Evolutionary conservation across 768 basidiomycete species (phyloP).

Genomic region (Leccinum disarticulatum): DNA sequence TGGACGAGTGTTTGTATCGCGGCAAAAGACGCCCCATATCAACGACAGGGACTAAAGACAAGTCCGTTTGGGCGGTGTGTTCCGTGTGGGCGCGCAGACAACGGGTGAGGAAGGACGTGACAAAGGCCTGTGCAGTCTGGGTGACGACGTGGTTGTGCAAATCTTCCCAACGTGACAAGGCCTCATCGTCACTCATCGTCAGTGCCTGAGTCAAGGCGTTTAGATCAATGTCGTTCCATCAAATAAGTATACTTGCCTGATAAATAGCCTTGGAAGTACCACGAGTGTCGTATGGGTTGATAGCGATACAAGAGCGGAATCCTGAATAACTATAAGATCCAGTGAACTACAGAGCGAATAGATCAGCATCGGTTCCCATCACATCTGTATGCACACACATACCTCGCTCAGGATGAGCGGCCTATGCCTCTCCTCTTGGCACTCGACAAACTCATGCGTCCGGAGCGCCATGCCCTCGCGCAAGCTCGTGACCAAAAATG

Average conservation of each 20-base stretch:
- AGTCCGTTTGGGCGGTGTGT: conserved; percentile 41
- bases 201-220: conserved; percentile 46
- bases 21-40: conserved; percentile 57
- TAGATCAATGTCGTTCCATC: neutral
- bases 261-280: conserved; percentile 83
- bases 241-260: conserved; percentile 31
- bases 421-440: conserved; percentile 66
- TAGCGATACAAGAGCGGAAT: conserved; percentile 80
- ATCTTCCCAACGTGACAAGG: conserved; percentile 77
- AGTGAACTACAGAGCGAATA: conserved; percentile 55
- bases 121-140: conserved; percentile 84
- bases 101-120: conserved; percentile 74
- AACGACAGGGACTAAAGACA: conserved; percentile 38
- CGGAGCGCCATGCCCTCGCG: conserved; percentile 85
- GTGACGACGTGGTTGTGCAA: conserved; percentile 83
- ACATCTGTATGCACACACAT: conserved; percentile 15
- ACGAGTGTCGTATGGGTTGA: conserved; percentile 84
- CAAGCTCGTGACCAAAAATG: conserved; percentile 80
- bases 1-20: conserved; percentile 62
- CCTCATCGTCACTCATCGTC: conserved; percentile 76
- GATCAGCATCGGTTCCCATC: neutral
- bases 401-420: conserved; percentile 82
- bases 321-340: conserved; percentile 86
- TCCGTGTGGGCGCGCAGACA: conserved; percentile 72
- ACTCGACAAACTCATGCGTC: conserved; percentile 84